Base-by-base conservation (phyloP, 2,329 filamentous ascomycete genomes). In the Pseudogymnoascus pannorum region DNA sequence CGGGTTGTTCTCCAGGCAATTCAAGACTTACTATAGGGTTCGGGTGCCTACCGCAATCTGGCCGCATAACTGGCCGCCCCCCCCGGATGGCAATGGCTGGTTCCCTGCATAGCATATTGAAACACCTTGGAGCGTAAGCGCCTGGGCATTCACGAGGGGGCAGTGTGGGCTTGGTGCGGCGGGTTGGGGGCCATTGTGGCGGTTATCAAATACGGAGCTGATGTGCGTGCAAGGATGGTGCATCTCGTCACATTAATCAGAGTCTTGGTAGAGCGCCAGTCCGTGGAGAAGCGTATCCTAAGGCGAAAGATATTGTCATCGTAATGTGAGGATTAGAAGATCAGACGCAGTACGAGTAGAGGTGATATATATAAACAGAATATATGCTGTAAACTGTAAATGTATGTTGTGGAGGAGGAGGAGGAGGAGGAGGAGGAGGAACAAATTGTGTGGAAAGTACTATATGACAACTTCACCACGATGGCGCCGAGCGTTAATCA, bases 201-300 rank as follows among this genome's bases (percentile, higher is more conserved):
- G 44, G 44, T 54, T 54, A 54, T 54, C 44, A 24, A 31, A 54
- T 54, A 54, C 44, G 44, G 44, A 29, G 44, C 12, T 16, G 44
- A 54, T 54, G 44, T 54, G 44, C 44, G 14, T 54, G 24, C 44
- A 54, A 54, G 44, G 44, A 54, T 54, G 44, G 18, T 54, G 44
- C 44, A 54, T 48, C 42, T 54, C 44, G 24, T 54, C 44, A 54
- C 44, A 31, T 54, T 29, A 8, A 48, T 48, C 44, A 24, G 24
- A 2, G 44, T 5, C 4, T 22, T 24, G 26, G 24, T 18, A 3
- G 24, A 11, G 24, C 16, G 12, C 36, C 5, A 8, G n/a, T 38
- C 36, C 36, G 36, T 38, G 36, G 36, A 38, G n/a, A 18, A 38
- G 3, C 18, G n/a, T 2, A 38, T 9, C 38, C 18, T 12, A 12